Evolutionary conservation across 495 filamentous ascomycete genomes (phyloP).

Genomic region (Choiromyces venosus): DNA sequence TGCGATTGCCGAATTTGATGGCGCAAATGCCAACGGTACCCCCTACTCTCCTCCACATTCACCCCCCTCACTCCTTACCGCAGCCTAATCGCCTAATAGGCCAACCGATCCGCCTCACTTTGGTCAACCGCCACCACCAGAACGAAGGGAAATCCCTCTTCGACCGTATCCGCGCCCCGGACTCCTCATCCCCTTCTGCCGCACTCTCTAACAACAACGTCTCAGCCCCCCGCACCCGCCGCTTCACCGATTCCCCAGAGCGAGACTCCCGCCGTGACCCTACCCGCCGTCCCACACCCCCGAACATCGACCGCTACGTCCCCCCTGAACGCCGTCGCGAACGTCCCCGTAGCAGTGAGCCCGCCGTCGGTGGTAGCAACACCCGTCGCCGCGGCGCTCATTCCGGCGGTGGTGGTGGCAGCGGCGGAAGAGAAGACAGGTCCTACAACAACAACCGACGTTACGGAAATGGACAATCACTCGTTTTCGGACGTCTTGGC

Average conservation of each 20-base stretch:
- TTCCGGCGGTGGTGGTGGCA: conserved; percentile 40
- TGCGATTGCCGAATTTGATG: conserved; percentile 77
- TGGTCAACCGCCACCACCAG: conserved; percentile 50
- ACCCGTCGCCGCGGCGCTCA: conserved; percentile 53
- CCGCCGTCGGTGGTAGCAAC: conserved; percentile 45
- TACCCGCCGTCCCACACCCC: conserved; percentile 38
- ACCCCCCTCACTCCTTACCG: no score
- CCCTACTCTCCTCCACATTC: not conserved
- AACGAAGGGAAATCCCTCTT: conserved; percentile 49
- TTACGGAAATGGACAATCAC: not conserved
- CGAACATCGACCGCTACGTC: conserved; percentile 78
- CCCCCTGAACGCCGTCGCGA: conserved; percentile 54
- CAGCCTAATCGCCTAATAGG: conserved; percentile 43
- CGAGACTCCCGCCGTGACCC: conserved; percentile 34
- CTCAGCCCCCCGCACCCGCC: conserved; percentile 5
- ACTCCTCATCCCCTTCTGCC: not conserved
- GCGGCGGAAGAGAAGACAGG: conserved; percentile 38
- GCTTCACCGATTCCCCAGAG: conserved; percentile 46
- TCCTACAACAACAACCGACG: conserved; percentile 11
- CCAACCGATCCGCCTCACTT: conserved; percentile 76
- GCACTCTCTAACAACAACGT: not conserved
- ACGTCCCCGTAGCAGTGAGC: conserved; percentile 27
- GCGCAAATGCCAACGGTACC: conserved; percentile 78
- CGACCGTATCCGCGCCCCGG: conserved; percentile 60
- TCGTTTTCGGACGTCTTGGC: conserved; percentile 38